These are phyloP conservation scores for Colletotrichum falcatum DNA, from an alignment of 2,329 filamentous ascomycete species.

Conservation along the genomic window DNA sequence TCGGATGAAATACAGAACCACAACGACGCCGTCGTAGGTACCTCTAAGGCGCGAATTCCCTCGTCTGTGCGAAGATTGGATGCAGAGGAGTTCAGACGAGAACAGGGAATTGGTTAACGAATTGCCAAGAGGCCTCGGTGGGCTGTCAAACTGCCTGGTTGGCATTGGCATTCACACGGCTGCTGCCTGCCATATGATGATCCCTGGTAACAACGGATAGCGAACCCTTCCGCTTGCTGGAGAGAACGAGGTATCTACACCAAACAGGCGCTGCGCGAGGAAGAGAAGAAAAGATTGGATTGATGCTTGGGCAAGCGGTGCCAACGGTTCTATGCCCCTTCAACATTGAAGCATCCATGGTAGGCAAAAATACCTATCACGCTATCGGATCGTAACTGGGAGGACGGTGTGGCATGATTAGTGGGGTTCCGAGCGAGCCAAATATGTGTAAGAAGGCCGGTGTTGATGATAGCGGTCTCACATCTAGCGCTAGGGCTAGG, in stretches of 20 bases:
- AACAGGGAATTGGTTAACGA: background rate
- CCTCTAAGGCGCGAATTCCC: background rate
- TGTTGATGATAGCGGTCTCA: slow-evolving; percentile 13
- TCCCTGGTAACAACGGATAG: background rate
- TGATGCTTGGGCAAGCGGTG: slow-evolving; percentile 2
- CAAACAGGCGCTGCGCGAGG: background rate
- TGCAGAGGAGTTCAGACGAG: background rate
- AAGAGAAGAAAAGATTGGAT: background rate
- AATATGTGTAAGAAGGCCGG: background rate
- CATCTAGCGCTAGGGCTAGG: slow-evolving; percentile 4
- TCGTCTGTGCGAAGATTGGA: slow-evolving; percentile 13
- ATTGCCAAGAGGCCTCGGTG: background rate
- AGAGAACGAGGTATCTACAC: background rate
- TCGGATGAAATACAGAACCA: background rate
- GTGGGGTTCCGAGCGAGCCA: background rate
- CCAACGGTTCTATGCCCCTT: background rate
- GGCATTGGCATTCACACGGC: too few relatives aligned
- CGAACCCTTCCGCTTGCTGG: too few relatives aligned
- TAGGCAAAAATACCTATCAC: background rate
- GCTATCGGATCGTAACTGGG: background rate
- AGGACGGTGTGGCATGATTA: background rate
- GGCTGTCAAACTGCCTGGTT: slow-evolving; percentile 6
- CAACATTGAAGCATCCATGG: background rate
- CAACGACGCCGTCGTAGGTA: background rate
- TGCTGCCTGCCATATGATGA: background rate